Evolutionary conservation across 257 asterid genomes (phyloP).

Genomic region (Plantago elongata): DNA sequence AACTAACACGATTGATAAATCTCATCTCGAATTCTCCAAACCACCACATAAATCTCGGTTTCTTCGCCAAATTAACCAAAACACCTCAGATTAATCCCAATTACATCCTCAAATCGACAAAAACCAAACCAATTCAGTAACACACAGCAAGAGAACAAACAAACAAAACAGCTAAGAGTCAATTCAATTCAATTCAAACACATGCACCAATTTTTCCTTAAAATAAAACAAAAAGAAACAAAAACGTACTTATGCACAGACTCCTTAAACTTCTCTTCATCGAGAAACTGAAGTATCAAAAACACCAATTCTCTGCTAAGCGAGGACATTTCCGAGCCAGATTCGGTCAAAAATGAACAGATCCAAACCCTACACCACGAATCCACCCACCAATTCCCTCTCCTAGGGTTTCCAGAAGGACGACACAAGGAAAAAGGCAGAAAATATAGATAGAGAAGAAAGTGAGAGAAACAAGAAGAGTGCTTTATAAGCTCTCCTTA

Average conservation of each 20-base stretch:
- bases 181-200: background rate
- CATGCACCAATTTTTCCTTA: background rate
- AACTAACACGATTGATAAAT: background rate
- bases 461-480: slow-evolving; percentile 10
- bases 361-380: slow-evolving; percentile 44
- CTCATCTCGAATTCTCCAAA: background rate
- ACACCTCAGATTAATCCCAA: background rate
- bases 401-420: slow-evolving; percentile 56
- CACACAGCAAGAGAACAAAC: background rate
- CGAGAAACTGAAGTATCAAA: slow-evolving; percentile 91
- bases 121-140: background rate
- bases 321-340: slow-evolving; percentile 62
- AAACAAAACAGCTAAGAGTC: slow-evolving; percentile 19
- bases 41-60: too few relatives aligned
- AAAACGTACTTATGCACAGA: slow-evolving; percentile 72
- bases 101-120: background rate
- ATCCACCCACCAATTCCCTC: background rate
- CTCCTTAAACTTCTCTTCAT: slow-evolving; percentile 96
- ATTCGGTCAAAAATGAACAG: slow-evolving; percentile 26
- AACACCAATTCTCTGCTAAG: slow-evolving; percentile 96
- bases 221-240: background rate
- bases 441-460: slow-evolving; percentile 21
- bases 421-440: slow-evolving; percentile 15
- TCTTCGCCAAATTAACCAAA: background rate
- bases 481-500: slow-evolving; percentile 2